A percentile compares a stretch with the other conserved stretches of the same genome.
Conservation (phyloP, 148 eudicot species). For the Chenopodium formosanum region DNA sequence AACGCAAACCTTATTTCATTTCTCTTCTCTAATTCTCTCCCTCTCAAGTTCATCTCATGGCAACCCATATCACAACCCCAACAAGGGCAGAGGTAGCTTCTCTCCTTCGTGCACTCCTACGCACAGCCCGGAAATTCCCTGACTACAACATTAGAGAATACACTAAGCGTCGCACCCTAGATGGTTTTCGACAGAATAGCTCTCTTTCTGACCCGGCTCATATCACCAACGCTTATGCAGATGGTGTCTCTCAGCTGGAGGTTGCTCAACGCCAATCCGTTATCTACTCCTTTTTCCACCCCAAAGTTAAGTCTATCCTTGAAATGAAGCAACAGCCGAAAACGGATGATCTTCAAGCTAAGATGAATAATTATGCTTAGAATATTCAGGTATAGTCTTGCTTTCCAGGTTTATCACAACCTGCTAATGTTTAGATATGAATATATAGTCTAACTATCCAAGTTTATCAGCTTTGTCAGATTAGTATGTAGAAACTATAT, state of each 20-base stretch:
- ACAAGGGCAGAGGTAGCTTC: constrained; percentile 42
- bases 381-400: too few relatives aligned
- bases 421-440: too few relatives aligned
- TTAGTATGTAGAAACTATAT: too few relatives aligned
- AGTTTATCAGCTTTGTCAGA: too few relatives aligned
- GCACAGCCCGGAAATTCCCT: constrained; percentile 47
- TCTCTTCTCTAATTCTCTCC: too few relatives aligned
- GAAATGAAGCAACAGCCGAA: constrained; percentile 31
- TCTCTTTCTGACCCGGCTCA: constrained; percentile 42
- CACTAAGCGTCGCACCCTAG: constrained; percentile 58
- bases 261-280: constrained; percentile 19
- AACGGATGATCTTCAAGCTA: not conserved
- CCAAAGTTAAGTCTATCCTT: constrained; percentile 58
- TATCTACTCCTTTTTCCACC: constrained; percentile 55
- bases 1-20: too few relatives aligned
- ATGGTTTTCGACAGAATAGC: constrained; percentile 55
- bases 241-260: too few relatives aligned
- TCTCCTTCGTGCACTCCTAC: constrained; percentile 57
- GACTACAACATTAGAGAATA: constrained; percentile 82
- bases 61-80: constrained; percentile 28
- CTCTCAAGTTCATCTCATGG: not conserved
- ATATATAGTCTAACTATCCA: too few relatives aligned
- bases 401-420: too few relatives aligned
- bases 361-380: not conserved
- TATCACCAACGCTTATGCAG: too few relatives aligned